Conservation (phyloP, 257 asterid genomes). For the Fraxinus quadrangulata region DNA sequence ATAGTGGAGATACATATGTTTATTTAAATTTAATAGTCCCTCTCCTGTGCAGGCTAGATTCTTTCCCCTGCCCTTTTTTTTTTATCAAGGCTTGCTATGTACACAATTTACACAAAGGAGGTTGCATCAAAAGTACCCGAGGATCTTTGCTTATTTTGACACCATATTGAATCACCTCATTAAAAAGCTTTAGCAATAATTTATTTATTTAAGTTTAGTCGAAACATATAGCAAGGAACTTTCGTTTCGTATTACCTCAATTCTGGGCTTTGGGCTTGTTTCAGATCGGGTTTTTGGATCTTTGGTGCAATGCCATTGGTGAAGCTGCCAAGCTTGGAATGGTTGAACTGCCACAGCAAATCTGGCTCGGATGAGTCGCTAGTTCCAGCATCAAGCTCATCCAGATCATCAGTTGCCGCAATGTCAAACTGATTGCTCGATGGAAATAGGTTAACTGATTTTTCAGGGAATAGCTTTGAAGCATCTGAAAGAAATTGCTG, state of each 20-base stretch:
- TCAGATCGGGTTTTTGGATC: slow-evolving; percentile 47
- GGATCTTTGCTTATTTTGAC: not conserved
- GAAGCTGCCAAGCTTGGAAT: slow-evolving; percentile 52
- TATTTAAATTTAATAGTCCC: too few relatives aligned
- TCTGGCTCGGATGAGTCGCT: slow-evolving; percentile 94
- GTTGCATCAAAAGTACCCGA: not conserved
- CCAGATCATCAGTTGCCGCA: slow-evolving; percentile 61
- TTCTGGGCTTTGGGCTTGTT: slow-evolving; percentile 62
- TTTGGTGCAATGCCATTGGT: slow-evolving; percentile 53
- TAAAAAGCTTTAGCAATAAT: not conserved
- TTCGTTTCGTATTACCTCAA: slow-evolving; percentile 47
- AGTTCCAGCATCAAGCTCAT: slow-evolving; percentile 77
- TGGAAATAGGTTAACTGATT: slow-evolving; percentile 40
- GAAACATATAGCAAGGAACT: not conserved
- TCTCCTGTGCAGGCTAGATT: too few relatives aligned
- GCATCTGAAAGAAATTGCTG: slow-evolving; percentile 57
- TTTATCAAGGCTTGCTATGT: not conserved
- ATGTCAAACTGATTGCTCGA: slow-evolving; percentile 46
- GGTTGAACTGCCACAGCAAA: slow-evolving; percentile 80
- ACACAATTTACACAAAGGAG: not conserved
- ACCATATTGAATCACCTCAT: not conserved
- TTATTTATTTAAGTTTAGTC: not conserved
- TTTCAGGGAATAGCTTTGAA: slow-evolving; percentile 48
- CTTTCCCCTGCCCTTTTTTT: too few relatives aligned
- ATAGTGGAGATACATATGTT: not conserved